Percentiles rank a stretch among this genome's conserved stretches.
phyloP scores from a whole-genome alignment of 768 basidiomycete species.

The Leccinum rimulosum region DNA sequence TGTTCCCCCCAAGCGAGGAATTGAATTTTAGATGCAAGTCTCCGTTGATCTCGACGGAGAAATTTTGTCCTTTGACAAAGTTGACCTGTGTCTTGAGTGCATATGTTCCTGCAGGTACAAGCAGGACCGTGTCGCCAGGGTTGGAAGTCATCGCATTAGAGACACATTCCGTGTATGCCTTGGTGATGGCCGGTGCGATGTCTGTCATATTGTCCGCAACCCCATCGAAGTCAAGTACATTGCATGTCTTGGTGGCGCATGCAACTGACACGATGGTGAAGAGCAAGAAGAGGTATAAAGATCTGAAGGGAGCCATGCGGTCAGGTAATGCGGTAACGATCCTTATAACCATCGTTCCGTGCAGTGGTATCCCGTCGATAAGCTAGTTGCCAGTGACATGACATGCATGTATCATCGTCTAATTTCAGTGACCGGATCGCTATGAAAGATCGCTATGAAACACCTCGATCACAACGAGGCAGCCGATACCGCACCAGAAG shows the following conservation, averaged over 20 bases:
- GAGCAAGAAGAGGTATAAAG: slow-evolving; percentile 4
- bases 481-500: too few relatives aligned
- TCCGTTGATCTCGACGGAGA: slow-evolving; percentile 6
- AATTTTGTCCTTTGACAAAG: not conserved
- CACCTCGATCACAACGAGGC: too few relatives aligned
- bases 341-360: not conserved
- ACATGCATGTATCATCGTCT: too few relatives aligned
- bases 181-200: slow-evolving; percentile 2
- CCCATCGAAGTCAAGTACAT: slow-evolving; percentile 8
- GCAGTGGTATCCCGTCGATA: not conserved
- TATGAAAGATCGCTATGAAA: too few relatives aligned
- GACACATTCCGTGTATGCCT: slow-evolving; percentile 3
- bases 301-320: not conserved
- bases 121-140: slow-evolving; percentile 4
- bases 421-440: too few relatives aligned
- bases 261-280: not conserved
- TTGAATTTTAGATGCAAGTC: slow-evolving; percentile 3
- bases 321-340: not conserved
- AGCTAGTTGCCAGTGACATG: not conserved
- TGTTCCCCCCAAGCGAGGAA: not conserved
- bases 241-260: slow-evolving; percentile 7
- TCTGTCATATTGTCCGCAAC: slow-evolving; percentile 7
- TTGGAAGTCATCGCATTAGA: not conserved
- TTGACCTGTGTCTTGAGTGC: slow-evolving; percentile 1
- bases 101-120: slow-evolving; percentile 8